These are phyloP conservation scores for Linum tenue DNA, from an alignment of 345 rosid genomes.

Conservation along the genomic window DNA sequence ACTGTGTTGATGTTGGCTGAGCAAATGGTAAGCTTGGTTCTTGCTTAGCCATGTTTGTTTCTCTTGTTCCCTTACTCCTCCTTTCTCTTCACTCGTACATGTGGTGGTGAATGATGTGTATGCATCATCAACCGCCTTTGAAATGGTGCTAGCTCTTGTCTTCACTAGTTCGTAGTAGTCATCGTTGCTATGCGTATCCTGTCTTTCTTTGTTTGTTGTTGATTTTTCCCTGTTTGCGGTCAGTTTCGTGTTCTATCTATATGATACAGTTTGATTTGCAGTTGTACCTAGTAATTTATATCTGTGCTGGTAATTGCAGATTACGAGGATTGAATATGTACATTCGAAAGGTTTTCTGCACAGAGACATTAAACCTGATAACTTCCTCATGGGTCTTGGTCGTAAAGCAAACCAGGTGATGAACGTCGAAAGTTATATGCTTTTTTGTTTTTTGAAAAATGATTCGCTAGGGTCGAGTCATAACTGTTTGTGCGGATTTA, in stretches of 20 bases:
- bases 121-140: too few species aligned
- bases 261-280: not conserved
- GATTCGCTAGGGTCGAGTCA: not conserved
- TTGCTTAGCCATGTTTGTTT: not conserved
- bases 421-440: not conserved
- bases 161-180: not conserved
- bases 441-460: not conserved
- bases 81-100: not conserved
- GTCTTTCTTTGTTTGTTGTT: too few species aligned
- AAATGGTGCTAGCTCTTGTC: too few species aligned
- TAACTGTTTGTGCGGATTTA: not conserved
- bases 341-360: slow-evolving; percentile 81
- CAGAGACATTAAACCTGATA: slow-evolving; percentile 75
- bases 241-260: not conserved
- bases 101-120: not conserved
- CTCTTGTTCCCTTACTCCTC: not conserved
- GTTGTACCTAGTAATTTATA: not conserved
- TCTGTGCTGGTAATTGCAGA: slow-evolving; percentile 19
- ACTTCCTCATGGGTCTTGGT: slow-evolving; percentile 76
- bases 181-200: too few species aligned
- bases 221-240: not conserved
- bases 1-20: slow-evolving; percentile 86
- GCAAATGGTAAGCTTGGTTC: slow-evolving; percentile 54
- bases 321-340: slow-evolving; percentile 57
- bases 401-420: slow-evolving; percentile 67